Conservation (phyloP, 2,329 filamentous ascomycete genomes). For the Sarocladiaceae sp. region DNA sequence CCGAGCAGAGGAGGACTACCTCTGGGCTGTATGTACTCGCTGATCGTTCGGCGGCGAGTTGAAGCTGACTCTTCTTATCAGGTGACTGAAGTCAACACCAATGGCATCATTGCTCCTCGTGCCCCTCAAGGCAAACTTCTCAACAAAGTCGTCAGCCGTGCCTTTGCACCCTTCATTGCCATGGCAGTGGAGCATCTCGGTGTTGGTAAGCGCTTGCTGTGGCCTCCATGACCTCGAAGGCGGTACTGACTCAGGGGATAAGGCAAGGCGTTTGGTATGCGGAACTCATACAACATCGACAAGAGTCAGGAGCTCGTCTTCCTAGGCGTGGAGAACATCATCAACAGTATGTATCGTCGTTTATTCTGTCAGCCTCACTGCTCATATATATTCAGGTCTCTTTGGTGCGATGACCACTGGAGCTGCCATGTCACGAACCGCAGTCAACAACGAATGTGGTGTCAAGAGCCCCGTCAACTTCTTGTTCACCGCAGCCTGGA, state of each 20-base stretch:
- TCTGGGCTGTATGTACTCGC: constrained; percentile 34
- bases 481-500: constrained; percentile 53
- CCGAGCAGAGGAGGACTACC: constrained; percentile 32
- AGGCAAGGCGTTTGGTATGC: constrained; percentile 51
- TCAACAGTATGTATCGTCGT: constrained; percentile 47
- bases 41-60: not conserved
- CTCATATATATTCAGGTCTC: constrained; percentile 29
- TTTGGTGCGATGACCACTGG: constrained; percentile 59
- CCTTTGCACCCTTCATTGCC: constrained; percentile 56
- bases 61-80: constrained; percentile 10
- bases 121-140: constrained; percentile 42
- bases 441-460: constrained; percentile 59
- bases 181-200: constrained; percentile 57
- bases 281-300: constrained; percentile 57
- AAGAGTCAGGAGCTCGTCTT: constrained; percentile 61
- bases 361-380: no score
- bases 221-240: no score
- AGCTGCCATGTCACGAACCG: constrained; percentile 61
- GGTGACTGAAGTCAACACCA: constrained; percentile 49
- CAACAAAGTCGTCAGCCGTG: constrained; percentile 43
- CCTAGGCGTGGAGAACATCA: constrained; percentile 54
- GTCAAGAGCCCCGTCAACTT: constrained; percentile 57
- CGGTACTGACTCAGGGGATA: no score
- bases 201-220: constrained; percentile 41
- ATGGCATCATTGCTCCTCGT: constrained; percentile 45